Base-by-base conservation (phyloP, 2,329 filamentous ascomycete species). In the Exophiala phaeomuriformis region DNA sequence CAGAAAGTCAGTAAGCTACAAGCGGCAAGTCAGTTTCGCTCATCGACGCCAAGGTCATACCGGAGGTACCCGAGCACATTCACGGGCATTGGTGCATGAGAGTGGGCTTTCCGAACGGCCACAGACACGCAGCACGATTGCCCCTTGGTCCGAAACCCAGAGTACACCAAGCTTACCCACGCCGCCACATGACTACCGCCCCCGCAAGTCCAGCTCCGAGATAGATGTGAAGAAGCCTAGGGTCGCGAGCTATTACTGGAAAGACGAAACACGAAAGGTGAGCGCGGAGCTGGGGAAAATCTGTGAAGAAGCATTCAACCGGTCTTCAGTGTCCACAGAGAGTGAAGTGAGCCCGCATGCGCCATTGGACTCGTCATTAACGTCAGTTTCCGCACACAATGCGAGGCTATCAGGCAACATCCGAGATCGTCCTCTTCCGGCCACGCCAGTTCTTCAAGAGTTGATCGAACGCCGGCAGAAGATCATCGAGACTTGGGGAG, bases 271-370 rank as follows among this genome's bases (percentile, higher is more conserved):
- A 50, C 79, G 88, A 4, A 85, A 91, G 63, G 85, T 94, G 53
- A 95, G 89, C 62, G 82, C 81, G 63, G 89, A 89, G 63, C 83
- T 96, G 57, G 88, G 89, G 47, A 88, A 89, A 68, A 88, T 93
- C 54, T 94, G 90, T 65, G 90, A 97, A 65, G 88, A 93, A 64
- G 90, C 90, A 1, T 96, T 97, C 73, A 90, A 88, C 65, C 83
- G 85, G 62, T 77, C 73, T 51, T 84, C 77, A 0, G 69, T 78
- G 27, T 75, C 74, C 42, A 78, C 79, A 1, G 55, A 41, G 10
- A 80, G 75, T 47, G 68, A 65, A 29, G 52, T 46, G 32, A 63
- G 53, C 51, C 63, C 53, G 37, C 41, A 70, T 29, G 71, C 71
- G 2, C 77, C 75, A 1, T 69, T 71, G 12, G 64, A 66, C 3